Conservation (phyloP, 257 asterid species). For the Gentiana macrophylla region DNA sequence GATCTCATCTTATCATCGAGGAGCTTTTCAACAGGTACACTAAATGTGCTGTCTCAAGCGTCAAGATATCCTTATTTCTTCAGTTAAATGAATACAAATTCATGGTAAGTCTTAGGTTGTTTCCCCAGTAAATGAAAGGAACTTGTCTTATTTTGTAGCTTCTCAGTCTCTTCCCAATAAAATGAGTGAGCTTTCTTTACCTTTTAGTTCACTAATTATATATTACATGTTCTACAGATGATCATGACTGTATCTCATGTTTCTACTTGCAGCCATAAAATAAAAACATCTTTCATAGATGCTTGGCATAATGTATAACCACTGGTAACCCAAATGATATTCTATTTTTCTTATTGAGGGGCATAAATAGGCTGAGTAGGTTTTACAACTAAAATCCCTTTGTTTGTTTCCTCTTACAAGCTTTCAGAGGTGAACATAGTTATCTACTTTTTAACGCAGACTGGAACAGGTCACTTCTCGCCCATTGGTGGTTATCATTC, state of each 20-base stretch:
- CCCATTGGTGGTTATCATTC: slow-evolving; percentile 99
- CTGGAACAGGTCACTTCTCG: slow-evolving; percentile 97
- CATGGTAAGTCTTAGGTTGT: too few relatives aligned
- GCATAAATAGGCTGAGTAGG: neutral
- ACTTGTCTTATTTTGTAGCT: neutral
- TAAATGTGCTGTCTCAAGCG: neutral
- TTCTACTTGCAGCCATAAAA: too few relatives aligned
- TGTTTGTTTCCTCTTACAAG: slow-evolving; percentile 1
- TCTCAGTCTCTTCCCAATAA: neutral
- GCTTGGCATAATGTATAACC: too few relatives aligned
- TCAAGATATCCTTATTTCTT: too few relatives aligned
- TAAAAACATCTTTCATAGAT: too few relatives aligned
- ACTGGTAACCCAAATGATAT: too few relatives aligned
- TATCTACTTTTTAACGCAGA: slow-evolving; percentile 31
- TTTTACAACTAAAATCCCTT: neutral
- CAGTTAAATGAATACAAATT: too few relatives aligned
- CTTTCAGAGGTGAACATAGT: neutral
- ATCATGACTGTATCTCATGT: too few relatives aligned
- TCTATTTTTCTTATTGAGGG: neutral
- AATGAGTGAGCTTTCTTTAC: neutral
- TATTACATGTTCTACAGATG: too few relatives aligned
- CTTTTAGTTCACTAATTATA: neutral
- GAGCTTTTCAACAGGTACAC: slow-evolving; percentile 62
- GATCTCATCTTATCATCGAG: slow-evolving; percentile 88
- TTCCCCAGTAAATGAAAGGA: too few relatives aligned